Base-by-base conservation (phyloP, 495 filamentous ascomycete species). In the Penicillium steckii region DNA sequence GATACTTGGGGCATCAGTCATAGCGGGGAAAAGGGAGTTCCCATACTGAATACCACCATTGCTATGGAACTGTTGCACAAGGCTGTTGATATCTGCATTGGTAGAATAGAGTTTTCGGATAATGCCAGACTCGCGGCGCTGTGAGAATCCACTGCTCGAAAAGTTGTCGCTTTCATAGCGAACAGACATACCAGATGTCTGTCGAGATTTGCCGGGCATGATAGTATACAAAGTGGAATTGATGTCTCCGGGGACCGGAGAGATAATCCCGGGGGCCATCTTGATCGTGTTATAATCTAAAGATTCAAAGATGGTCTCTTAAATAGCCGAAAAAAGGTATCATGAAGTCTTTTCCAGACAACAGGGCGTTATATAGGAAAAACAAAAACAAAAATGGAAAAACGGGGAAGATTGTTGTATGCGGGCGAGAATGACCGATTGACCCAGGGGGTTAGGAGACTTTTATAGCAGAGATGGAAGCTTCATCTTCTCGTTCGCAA, bases 41-140 rank as follows among this genome's bases (percentile, higher is more conserved):
- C 62, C 65, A 38, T 66, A 30, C 44, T 68, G 62, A 29, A 61
- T 49, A n/a, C 60, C 62, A 29, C 65, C 66, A 8, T 58, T 53
- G 23, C 53, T 54, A 26, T 66, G 59, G 1, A 64, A 50, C 24
- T 49, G 35, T 23, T 68, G 56, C 10, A 68, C 60, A 12, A 66
- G 54, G 27, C 50, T 61, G 35, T 54, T 55, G 22, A 68, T 62
- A 24, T 60, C 59, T n/a, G 62, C 61, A 26, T 45, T 52, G 9
- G 50, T 53, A 7, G 38, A 47, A 32, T 51, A 41, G 24, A 55
- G 21, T 41, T 64, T 70, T n/a, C 64, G 59, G 0, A 60, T 23
- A 23, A 56, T 37, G 10, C 45, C 45, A 22, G 48, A 61, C 18
- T 64, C 61, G 6, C 57, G 54, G 42, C 57, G 57, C 1, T 50